Base-by-base conservation (phyloP, 2,329 filamentous ascomycete genomes). In the Trichoderma afroharzianum region DNA sequence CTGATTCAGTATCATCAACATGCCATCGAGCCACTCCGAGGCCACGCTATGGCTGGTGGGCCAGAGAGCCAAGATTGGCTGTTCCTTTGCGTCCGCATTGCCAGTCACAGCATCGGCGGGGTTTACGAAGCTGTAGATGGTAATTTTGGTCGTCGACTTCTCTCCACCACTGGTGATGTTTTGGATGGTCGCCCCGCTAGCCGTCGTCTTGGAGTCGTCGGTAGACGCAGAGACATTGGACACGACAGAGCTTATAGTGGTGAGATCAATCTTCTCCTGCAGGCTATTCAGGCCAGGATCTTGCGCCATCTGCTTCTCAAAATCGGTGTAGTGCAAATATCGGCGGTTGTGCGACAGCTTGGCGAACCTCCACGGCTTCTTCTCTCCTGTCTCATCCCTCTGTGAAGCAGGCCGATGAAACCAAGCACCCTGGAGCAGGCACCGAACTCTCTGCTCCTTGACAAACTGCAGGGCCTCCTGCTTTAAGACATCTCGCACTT, bases 381-480 rank as follows among this genome's bases (percentile, higher is more conserved):
- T 85, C 39, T 85, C 82, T 63, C 88, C 79, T 21, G 39, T 24
- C 50, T 63, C 55, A 11, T 79, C 76, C 67, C 77, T 79, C 63
- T 78, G 77, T 61, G 77, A 76, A 12, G 81, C 77, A 6, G 87
- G 81, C 81, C 86, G 82, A 79, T 83, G 80, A 83, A 98, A 99
- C 96, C 96, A 99, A 11, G 92, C 91, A 7, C 96, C 96, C 75
- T 93, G 88, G 4, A 98, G 87, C 50, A 99, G 85, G 79, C 95
- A 98, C 68, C 96, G 88, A 73, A 98, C 93, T 47, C 96, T 90
- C 81, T 99, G 96, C 82, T 99, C 96, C 81, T 97, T 98, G 81
- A 98, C 93, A 78, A 99, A 99, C 77, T 97, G 93, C 68, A 98
- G 83, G 12, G 95, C 94, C 81, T 99, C 96, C 77, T 95, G 91